Evolutionary conservation across 169 alveolate genomes (phyloP), one percentile per base, ranked within the genome.

Genomic region (Babesia sp.): DNA sequence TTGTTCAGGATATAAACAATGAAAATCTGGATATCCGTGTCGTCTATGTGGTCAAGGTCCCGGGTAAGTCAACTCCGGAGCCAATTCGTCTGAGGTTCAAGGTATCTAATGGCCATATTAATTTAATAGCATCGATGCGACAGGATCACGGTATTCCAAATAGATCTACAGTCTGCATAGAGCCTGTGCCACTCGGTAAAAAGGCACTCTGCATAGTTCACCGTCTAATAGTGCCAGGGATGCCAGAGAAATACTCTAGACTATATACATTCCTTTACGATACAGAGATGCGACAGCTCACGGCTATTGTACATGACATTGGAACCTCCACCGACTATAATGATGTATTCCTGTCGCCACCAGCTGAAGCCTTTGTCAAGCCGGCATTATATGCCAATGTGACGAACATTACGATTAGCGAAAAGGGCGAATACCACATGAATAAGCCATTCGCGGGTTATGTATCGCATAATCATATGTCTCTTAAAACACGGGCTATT

Each of bases 241-340:
- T 16, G 14, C 16, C 57, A 7, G 22, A 20, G 26, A n/a, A 9
- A 7, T 11, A 42, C 9, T 34, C 34, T 9, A 50, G 3, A 3
- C n/a, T 61, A 28, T 64, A 64, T 22, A 18, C 53, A 1, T 64
- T 64, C 37, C 26, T 50, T 8, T 64, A 46, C 63, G 74, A 64
- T 24, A 26, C 63, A 0, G 55, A 64, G 22, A 4, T 9, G n/a
- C 59, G 59, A 2, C 53, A 64, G 12, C 50, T 64, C 28, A 64
- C 61, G 1, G 74, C 55, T 2, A 53, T 64, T 0, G 14, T 31
- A 6, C 54, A 64, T 24, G 8, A 4, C 3, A 29, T 11, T 18
- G 28, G 20, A 48, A 28, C 20, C 8, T 12, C 33, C 20, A 6
- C 56, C 20, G 18, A 28, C 28, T 12, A 48, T 9, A 6, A 48